Conservation (phyloP, 2,329 filamentous ascomycete genomes). For the Dactylella cylindrospora region DNA sequence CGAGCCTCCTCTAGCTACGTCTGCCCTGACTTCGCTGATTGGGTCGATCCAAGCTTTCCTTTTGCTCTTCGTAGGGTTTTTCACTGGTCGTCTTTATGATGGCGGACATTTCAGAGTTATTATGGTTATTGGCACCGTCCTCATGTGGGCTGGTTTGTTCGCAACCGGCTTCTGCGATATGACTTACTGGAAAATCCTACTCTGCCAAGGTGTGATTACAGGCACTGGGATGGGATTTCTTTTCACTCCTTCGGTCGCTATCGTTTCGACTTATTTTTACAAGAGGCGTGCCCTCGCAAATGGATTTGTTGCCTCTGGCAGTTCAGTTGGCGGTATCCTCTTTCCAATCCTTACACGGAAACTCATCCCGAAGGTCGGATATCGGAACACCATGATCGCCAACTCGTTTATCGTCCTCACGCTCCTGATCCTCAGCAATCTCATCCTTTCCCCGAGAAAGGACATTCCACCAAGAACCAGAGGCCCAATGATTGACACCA, state of each 20-base stretch:
- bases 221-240: constrained; percentile 61
- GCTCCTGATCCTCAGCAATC: constrained; percentile 55
- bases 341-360: constrained; percentile 63
- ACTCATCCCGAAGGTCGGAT: constrained; percentile 63
- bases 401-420: constrained; percentile 56
- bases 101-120: constrained; percentile 57
- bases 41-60: constrained; percentile 59
- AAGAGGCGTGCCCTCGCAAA: constrained; percentile 63
- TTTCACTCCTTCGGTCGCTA: constrained; percentile 59
- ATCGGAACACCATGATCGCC: constrained; percentile 67
- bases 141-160: constrained; percentile 57
- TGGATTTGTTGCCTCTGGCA: constrained; percentile 62
- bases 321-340: constrained; percentile 64
- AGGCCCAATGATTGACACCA: constrained; percentile 58
- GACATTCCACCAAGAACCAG: constrained; percentile 46
- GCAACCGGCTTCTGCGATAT: constrained; percentile 55
- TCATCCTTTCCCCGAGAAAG: constrained; percentile 57
- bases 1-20: constrained; percentile 51
- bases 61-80: constrained; percentile 56
- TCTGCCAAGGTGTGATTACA: constrained; percentile 60
- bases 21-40: constrained; percentile 60
- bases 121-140: constrained; percentile 53
- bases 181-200: constrained; percentile 53
- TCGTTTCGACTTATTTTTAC: constrained; percentile 64
- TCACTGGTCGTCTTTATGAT: constrained; percentile 58